Conservation (phyloP, 2,329 filamentous ascomycete genomes). For the Blastomyces parvus region DNA sequence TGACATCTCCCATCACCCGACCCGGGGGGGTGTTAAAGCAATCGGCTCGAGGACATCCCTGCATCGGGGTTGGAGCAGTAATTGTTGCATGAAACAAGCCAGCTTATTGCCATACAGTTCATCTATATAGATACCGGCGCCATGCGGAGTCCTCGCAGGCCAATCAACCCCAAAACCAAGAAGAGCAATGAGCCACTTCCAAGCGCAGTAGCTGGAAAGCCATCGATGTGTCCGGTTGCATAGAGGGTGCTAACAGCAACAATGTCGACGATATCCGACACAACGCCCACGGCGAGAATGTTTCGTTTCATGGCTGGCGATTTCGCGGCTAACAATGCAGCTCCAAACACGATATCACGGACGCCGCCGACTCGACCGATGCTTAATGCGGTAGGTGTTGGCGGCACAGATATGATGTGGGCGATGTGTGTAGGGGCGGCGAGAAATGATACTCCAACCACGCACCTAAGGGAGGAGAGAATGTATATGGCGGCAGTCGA, state of each 20-base stretch:
- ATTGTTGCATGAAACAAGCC: background rate
- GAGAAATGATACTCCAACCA: background rate
- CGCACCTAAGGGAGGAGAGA: background rate
- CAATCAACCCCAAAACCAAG: background rate
- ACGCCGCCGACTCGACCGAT: background rate
- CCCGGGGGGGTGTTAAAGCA: background rate
- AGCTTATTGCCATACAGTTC: background rate
- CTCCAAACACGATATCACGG: conserved; percentile 1
- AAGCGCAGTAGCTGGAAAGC: background rate
- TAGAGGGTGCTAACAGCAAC: background rate
- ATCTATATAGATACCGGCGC: background rate
- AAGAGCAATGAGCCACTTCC: background rate
- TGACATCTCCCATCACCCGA: background rate
- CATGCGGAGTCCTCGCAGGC: background rate
- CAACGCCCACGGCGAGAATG: background rate
- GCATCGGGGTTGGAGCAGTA: no score
- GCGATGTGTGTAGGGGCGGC: background rate
- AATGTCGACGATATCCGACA: background rate
- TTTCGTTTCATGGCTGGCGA: background rate
- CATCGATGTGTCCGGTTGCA: background rate
- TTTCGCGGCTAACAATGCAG: background rate
- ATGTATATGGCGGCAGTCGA: background rate
- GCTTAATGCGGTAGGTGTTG: background rate
- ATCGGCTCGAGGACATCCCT: background rate
- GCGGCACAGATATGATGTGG: background rate